Conservation (phyloP, 768 basidiomycete species). For the Leccinum arenicola region DNA sequence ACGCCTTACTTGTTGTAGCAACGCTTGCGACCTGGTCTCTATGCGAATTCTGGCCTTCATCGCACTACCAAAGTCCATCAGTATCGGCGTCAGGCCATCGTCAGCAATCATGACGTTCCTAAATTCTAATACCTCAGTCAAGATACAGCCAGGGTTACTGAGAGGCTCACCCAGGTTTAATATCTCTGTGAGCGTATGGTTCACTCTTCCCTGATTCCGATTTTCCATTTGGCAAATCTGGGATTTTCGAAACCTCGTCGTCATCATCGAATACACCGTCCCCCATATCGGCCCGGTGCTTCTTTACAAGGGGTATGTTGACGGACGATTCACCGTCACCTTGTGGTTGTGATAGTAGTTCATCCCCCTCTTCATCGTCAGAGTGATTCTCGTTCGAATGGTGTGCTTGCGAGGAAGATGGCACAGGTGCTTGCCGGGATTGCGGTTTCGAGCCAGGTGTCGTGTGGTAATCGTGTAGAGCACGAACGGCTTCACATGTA, state of each 20-base stretch:
- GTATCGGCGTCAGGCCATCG: slow-evolving; percentile 76
- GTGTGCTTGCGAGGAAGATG: slow-evolving; percentile 24
- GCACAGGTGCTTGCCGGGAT: slow-evolving; percentile 19
- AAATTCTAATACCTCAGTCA: slow-evolving; percentile 3
- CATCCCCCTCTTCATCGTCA: slow-evolving; percentile 63
- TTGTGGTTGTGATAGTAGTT: slow-evolving; percentile 73
- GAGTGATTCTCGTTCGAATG: slow-evolving; percentile 31
- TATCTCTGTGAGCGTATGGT: slow-evolving; percentile 94
- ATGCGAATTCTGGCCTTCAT: slow-evolving; percentile 82
- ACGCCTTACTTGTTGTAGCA: slow-evolving; percentile 76
- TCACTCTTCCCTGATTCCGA: slow-evolving; percentile 42
- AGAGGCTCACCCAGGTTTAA: slow-evolving; percentile 85
- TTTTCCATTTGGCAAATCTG: slow-evolving; percentile 37
- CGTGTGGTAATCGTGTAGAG: slow-evolving; percentile 88
- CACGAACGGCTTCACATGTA: slow-evolving; percentile 89
- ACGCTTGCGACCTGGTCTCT: slow-evolving; percentile 79
- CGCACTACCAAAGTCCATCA: slow-evolving; percentile 98
- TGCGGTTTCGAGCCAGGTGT: slow-evolving; percentile 29
- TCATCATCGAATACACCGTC: slow-evolving; percentile 77
- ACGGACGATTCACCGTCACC: slow-evolving; percentile 50
- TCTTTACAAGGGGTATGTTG: slow-evolving; percentile 61
- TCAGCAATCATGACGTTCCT: slow-evolving; percentile 98
- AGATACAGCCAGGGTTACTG: not conserved
- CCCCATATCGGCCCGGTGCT: slow-evolving; percentile 47
- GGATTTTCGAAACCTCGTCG: slow-evolving; percentile 46